Evolutionary conservation across 2,329 filamentous ascomycete genomes (phyloP), one percentile per base, ranked within the genome.

Genomic region (Aspergillus fijiensis): DNA sequence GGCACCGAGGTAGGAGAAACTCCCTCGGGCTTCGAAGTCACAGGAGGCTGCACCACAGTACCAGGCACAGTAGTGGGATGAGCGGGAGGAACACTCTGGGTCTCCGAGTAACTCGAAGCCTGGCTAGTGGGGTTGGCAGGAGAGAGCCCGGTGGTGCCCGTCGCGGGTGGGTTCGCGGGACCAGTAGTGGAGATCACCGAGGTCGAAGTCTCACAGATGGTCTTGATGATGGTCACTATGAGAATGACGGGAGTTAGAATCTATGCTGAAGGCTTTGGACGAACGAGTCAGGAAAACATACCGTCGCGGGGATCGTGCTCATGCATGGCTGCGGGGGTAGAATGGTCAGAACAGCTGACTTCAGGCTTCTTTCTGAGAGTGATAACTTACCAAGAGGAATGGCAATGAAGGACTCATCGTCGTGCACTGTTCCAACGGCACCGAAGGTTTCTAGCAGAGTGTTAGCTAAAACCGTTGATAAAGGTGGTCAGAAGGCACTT

Each of bases 171-270:
- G 14, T 55, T 51, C 11, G 23, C n/a, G 3, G 53, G 45, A 3
- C 31, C 27, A 33, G 53, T 55, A 12, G 27, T 21, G 14, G 48
- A 31, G 27, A 47, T 55, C 29, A 47, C 50, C 5, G 58, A 29
- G 25, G n/a, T 49, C 14, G 29, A 31, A 29, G 60, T 45, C 21
- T 50, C 60, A 51, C 65, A 67, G 4, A 62, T 49, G 14, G 69
- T 72, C n/a, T 66, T 62, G 16, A 68, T 71, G 19, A 68, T 56
- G 16, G 69, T 70, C 9, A 70, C 62, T 55, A 33, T 25, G 16
- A 5, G 4, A 12, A 19, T 2, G 19, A 16, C 19, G 25, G n/a
- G 7, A 31, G n/a, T 48, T 19, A 35, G 16, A 10, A 21, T 19
- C 52, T n/a, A 10, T 16, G 9, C 29, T 27, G 4, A 21, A 29